Conservation (phyloP, 331 rosid genomes). For the Rosa hybrid region DNA sequence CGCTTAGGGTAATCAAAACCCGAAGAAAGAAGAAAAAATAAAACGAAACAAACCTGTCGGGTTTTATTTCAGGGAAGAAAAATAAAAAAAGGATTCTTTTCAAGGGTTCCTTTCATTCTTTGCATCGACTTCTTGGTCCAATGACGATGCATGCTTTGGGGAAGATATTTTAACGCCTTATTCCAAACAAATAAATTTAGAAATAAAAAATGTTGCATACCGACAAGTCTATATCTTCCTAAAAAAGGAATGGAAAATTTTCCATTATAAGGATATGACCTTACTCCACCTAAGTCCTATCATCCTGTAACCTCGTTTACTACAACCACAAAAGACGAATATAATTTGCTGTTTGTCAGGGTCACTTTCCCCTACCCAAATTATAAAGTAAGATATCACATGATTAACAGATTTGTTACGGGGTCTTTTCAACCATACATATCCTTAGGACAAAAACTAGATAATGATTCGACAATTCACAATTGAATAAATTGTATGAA, state of each 20-base stretch:
- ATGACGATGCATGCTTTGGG: not conserved
- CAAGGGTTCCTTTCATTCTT: not conserved
- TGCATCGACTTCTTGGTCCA: not conserved
- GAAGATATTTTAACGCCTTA: not conserved
- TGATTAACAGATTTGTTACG: too few species aligned
- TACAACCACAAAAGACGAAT: too few species aligned
- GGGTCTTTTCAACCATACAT: too few species aligned
- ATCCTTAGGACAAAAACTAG: too few species aligned
- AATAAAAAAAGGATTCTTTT: not conserved
- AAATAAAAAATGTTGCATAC: not conserved
- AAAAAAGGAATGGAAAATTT: not conserved
- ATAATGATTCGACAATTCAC: too few species aligned
- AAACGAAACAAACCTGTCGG: not conserved
- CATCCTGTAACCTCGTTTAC: too few species aligned
- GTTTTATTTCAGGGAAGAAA: not conserved
- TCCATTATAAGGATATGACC: not conserved
- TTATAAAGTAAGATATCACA: too few species aligned
- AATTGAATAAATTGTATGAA: too few species aligned
- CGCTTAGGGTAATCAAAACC: too few species aligned
- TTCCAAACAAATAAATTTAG: not conserved
- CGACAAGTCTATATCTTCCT: not conserved
- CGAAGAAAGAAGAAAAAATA: too few species aligned
- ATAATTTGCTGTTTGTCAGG: too few species aligned
- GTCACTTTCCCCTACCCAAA: too few species aligned
- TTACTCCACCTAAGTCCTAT: not conserved